A percentile compares a stretch with the other conserved stretches of the same genome.
These are phyloP conservation scores for Botrytis fabae DNA, from an alignment of 2,329 filamentous ascomycete species.

Conservation along the genomic window DNA sequence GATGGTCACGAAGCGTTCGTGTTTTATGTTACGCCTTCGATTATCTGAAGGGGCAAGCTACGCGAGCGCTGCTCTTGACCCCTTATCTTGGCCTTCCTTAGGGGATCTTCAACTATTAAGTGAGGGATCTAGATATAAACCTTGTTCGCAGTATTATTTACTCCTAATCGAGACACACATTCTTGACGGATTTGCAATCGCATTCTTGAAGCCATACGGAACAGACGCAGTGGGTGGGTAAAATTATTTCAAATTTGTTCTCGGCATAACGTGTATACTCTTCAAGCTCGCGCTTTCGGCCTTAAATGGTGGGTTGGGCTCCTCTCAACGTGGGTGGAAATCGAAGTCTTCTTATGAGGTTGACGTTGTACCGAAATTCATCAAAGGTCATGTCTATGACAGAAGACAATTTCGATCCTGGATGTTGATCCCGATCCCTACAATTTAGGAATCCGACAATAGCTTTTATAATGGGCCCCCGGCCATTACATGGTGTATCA, in stretches of 20 bases:
- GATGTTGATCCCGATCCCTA: not conserved
- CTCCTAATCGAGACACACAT: not conserved
- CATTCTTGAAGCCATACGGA: not conserved
- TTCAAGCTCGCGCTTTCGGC: not conserved
- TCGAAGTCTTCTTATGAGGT: not conserved
- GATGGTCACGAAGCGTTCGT: not conserved
- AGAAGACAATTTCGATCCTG: not conserved
- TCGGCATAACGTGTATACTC: not conserved
- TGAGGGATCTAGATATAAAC: not conserved
- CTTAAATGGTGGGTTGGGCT: not conserved
- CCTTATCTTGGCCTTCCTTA: not conserved
- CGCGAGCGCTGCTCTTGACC: not conserved
- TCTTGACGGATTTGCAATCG: not conserved
- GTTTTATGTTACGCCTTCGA: not conserved
- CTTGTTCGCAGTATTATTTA: not conserved
- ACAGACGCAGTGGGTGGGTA: not conserved
- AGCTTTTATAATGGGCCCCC: not conserved
- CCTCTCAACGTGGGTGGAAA: not conserved
- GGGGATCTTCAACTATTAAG: not conserved
- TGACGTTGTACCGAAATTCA: not conserved
- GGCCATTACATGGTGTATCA: not conserved
- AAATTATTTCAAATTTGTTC: not conserved
- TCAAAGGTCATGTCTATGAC: not conserved
- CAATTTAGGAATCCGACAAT: not conserved
- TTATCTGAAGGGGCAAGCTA: not conserved